These are phyloP conservation scores for Mycena galopus DNA, from an alignment of 768 basidiomycete genomes.

Conservation along the genomic window DNA sequence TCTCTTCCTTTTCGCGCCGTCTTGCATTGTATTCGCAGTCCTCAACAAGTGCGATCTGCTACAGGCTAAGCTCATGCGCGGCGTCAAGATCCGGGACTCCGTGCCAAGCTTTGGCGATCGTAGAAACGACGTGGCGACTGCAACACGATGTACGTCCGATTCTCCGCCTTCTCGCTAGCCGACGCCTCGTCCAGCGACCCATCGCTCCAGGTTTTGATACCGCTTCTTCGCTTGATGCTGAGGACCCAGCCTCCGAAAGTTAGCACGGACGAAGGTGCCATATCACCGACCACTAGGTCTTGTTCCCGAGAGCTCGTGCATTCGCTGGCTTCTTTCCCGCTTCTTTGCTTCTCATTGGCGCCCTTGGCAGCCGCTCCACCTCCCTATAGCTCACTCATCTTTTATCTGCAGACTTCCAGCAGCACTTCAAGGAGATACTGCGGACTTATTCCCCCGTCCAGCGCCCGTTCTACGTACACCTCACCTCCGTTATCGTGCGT, in stretches of 20 bases:
- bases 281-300: not conserved
- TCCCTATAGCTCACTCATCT: not conserved
- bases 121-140: slow-evolving; percentile 77
- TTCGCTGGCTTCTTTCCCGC: not conserved
- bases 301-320: not conserved
- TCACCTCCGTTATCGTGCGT: slow-evolving; percentile 84
- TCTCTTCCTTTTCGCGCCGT: not conserved
- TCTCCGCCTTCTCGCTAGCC: slow-evolving; percentile 11
- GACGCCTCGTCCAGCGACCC: not conserved
- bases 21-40: slow-evolving; percentile 45
- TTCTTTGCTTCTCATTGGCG: not conserved
- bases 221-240: not conserved
- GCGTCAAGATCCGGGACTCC: slow-evolving; percentile 73
- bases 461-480: slow-evolving; percentile 78
- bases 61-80: slow-evolving; percentile 77
- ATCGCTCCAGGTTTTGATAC: not conserved
- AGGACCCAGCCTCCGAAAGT: not conserved
- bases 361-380: not conserved
- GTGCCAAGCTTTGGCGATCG: slow-evolving; percentile 83
- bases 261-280: not conserved
- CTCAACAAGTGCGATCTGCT: slow-evolving; percentile 82
- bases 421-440: slow-evolving; percentile 83
- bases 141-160: slow-evolving; percentile 71
- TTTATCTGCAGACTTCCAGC: slow-evolving; percentile 72
- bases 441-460: slow-evolving; percentile 72